These are phyloP conservation scores for Carex pumila DNA, from an alignment of 176 grass and related monocot genomes.

Conservation along the genomic window DNA sequence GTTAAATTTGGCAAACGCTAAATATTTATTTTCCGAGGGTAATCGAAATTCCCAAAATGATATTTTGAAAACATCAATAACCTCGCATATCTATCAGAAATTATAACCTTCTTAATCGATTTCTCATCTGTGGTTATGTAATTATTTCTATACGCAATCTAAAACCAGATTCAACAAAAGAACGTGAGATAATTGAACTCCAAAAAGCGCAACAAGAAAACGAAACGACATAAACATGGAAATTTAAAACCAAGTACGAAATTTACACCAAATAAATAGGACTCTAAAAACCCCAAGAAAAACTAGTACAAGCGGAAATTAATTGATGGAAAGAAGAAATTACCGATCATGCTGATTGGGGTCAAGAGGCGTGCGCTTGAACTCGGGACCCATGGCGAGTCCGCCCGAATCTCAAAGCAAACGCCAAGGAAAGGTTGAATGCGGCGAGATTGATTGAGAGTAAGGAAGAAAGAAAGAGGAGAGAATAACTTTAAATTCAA, in stretches of 20 bases:
- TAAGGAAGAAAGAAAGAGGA: background rate
- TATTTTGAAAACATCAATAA: background rate
- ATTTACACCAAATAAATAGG: background rate
- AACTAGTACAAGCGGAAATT: background rate
- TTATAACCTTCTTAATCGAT: background rate
- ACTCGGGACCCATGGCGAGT: constrained; percentile 1
- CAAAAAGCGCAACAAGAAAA: background rate
- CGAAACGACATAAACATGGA: background rate
- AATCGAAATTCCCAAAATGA: background rate
- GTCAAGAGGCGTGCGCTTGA: background rate
- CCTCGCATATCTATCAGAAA: background rate
- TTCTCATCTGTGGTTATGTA: background rate
- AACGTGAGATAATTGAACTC: background rate
- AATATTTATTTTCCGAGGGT: background rate
- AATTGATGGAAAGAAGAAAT: background rate
- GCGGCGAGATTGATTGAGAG: background rate
- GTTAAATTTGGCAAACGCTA: too few relatives aligned
- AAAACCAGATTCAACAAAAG: background rate
- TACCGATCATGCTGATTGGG: background rate
- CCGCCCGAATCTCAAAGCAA: background rate
- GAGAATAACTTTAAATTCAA: background rate
- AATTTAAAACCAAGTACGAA: background rate
- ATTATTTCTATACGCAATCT: background rate
- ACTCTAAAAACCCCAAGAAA: background rate
- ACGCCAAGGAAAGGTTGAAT: background rate